Evolutionary conservation across 116 monocot genomes (phyloP).

Genomic region (Dioscorea cayenensis): DNA sequence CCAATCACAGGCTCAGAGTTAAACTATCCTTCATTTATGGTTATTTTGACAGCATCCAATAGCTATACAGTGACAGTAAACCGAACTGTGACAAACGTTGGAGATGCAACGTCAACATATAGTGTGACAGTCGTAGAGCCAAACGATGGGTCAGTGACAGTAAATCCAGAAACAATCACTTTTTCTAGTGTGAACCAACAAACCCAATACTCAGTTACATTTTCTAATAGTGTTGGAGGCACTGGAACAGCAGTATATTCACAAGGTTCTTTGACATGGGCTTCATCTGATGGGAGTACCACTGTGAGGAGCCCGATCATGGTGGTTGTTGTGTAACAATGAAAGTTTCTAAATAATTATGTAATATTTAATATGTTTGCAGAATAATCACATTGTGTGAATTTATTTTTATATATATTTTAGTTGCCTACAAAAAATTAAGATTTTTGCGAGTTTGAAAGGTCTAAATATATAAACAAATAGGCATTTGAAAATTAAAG

Average conservation of each 20-base stretch:
- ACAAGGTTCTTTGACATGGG: neutral
- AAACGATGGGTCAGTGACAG: neutral
- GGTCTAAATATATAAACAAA: too few relatives aligned
- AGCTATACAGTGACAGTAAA: neutral
- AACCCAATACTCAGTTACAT: neutral
- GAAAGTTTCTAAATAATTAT: neutral
- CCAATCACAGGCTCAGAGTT: neutral
- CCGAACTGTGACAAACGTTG: constrained; percentile 1
- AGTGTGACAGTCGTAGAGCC: neutral
- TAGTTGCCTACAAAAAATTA: too few relatives aligned
- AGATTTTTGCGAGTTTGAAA: too few relatives aligned
- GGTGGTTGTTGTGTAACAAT: neutral
- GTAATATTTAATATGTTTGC: too few relatives aligned
- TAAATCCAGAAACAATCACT: neutral
- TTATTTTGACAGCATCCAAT: neutral
- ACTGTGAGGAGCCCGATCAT: neutral
- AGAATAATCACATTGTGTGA: too few relatives aligned
- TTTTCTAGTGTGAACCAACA: neutral
- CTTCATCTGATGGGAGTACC: neutral
- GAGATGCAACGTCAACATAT: neutral
- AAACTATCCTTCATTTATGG: constrained; percentile 12
- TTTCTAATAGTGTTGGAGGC: neutral
- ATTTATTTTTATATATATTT: too few relatives aligned
- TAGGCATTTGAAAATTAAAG: too few relatives aligned
- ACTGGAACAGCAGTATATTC: neutral